Evolutionary conservation across 768 basidiomycete species (phyloP), one percentile per base, ranked within the genome.

Genomic region (Pleurotus pulmonarius): DNA sequence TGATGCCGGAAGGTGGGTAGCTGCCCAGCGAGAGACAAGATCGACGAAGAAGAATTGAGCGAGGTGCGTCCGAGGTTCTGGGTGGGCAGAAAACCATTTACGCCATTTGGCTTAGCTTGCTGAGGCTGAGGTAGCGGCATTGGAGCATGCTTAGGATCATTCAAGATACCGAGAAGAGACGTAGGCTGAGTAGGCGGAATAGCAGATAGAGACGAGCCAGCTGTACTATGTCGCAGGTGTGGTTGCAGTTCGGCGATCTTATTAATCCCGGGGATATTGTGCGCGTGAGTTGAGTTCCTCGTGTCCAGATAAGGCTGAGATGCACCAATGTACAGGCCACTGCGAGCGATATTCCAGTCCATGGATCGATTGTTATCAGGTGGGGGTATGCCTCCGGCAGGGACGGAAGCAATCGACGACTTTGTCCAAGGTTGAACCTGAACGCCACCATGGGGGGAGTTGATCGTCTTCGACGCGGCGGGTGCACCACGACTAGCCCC

Each of bases 241-340:
- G 16, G 29, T 49, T 24, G 48, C 8, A 11, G 48, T 34, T 26
- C 29, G n/a, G 26, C 15, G 24, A 26, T 15, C 20, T 26, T 25
- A 15, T 15, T 26, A 49, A 15, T 26, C 15, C 48, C 48, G 26
- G 20, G 2, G 4, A 34, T 29, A 20, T 20, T 24, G 9, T 20
- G 18, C 39, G 51, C 29, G 9, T 34, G 29, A 34, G 11, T 11
- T 11, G 29, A 34, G 29, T 34, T 40, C 9, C 18, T 20, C 16
- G 51, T 24, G 13, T 53, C 51, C 6, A 49, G 29, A 49, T 49
- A 49, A 26, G 48, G 26, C 26, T 49, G 48, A 29, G 48, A 15
- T 26, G 37, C 15, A 29, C 26, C 26, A 26, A 29, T 29, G 34
- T 49, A 49, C 25, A 34, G 48, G 26, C 26, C 37, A 8, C 11